Conservation (phyloP, 352 stramenopile species). For the Globisporangium cederbergense region DNA sequence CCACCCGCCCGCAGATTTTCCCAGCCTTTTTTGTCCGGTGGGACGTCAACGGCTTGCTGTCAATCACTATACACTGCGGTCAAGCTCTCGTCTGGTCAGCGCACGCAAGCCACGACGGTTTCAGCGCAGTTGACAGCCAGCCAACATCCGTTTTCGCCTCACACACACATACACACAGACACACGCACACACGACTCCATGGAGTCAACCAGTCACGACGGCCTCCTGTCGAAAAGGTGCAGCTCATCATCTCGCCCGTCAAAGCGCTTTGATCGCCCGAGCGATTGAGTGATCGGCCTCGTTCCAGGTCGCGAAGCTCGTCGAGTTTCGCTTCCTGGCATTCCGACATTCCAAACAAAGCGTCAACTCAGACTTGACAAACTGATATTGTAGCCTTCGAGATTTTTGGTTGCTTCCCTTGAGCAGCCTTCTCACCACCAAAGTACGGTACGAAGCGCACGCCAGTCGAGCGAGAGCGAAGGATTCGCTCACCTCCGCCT, state of each 20-base stretch:
- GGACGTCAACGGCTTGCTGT: background rate
- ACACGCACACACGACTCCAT: background rate
- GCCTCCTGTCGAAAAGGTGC: background rate
- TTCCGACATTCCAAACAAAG: background rate
- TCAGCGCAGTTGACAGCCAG: background rate
- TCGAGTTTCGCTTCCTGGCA: constrained; percentile 1
- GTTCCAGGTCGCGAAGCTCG: constrained; percentile 5
- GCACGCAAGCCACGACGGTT: constrained; percentile 1
- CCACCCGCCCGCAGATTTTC: background rate
- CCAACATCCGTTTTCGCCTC: too few species aligned
- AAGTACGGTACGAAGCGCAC: background rate
- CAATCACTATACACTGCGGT: background rate
- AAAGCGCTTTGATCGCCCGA: background rate
- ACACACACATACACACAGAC: too few species aligned
- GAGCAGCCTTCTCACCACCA: too few species aligned
- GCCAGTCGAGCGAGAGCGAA: background rate
- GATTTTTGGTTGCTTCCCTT: background rate
- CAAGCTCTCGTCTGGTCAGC: background rate
- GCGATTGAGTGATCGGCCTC: background rate
- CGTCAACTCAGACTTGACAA: background rate
- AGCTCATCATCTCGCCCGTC: background rate
- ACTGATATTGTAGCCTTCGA: background rate
- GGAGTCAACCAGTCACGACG: background rate
- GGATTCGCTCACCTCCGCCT: constrained; percentile 1
- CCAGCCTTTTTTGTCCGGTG: background rate